A percentile compares a stretch with the other conserved stretches of the same genome.
Conservation (phyloP, 768 basidiomycete species). For the Suillus plorans region DNA sequence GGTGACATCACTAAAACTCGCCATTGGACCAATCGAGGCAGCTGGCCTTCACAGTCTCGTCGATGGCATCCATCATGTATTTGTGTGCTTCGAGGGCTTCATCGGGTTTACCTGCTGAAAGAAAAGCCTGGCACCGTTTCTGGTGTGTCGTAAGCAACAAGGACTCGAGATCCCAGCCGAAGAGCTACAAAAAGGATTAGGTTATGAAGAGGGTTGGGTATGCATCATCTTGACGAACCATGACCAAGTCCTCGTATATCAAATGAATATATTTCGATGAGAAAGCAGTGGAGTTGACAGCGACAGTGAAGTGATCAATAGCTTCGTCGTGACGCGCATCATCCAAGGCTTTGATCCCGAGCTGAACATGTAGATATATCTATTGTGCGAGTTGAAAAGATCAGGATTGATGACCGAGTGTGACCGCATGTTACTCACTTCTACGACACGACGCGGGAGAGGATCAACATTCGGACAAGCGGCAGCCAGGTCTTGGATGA, state of each 20-base stretch:
- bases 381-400: neutral
- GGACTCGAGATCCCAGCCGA: neutral
- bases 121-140: neutral
- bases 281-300: neutral
- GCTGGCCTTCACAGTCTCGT: neutral
- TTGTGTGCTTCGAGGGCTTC: neutral
- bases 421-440: neutral
- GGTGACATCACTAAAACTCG: too few species aligned
- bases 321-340: neutral
- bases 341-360: neutral
- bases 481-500: neutral
- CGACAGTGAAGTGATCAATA: neutral
- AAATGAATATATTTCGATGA: neutral
- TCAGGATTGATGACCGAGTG: neutral
- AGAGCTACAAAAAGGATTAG: neutral
- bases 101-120: neutral
- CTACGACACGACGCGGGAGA: neutral
- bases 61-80: neutral
- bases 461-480: neutral
- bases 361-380: neutral
- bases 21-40: neutral
- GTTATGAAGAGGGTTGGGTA: neutral
- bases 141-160: neutral
- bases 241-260: neutral
- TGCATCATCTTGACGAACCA: neutral